Evolutionary conservation across 257 asterid genomes (phyloP), one percentile per base, ranked within the genome.

Genomic region (Dorcoceras hygrometricum): DNA sequence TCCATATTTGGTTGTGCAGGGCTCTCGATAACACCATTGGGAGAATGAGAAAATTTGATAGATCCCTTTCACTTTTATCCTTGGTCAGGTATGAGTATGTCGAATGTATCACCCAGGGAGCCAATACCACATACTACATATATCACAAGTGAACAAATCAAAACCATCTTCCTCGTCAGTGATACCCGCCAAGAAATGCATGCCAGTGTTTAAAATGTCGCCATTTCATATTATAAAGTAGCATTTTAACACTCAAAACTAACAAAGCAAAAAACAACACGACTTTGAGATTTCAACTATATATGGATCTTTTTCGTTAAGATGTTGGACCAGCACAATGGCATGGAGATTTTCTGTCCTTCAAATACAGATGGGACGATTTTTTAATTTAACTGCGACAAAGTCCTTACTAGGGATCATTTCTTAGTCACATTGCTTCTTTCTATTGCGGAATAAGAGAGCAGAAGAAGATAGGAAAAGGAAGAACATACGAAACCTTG

Each of bases 401-500:
- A 20, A 48, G 5, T 53, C 23, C 58, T 22, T 8, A 22, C 0
- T 0, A 36, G 2, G 18, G 2, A 4, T 25, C 16, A 29, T n/a
- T 19, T 36, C 20, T 58, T 36, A 10, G 25, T 63, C 24, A 54
- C 26, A 23, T 57, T n/a, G 53, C 50, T 50, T 6, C 25, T 23
- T 8, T 10, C 11, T n/a, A 28, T 3, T 28, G 65, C 27, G 36
- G 22, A n/a, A 22, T 1, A 23, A 22, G 8, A 4, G 22, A 34
- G 48, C 20, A n/a, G 53, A 59, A 11, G 18, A 36, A 12, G 4
- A 65, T 10, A 27, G 6, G 20, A 6, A 28, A 7, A 29, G 7
- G 4, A 48, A 7, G 58, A 34, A 57, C 20, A 7, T 24, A 69
- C 78, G 48, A 59, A 50, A 76, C 84, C 97, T 90, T 90, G 72